Base-by-base conservation (phyloP, 331 rosid species). In the Malus hybrid region DNA sequence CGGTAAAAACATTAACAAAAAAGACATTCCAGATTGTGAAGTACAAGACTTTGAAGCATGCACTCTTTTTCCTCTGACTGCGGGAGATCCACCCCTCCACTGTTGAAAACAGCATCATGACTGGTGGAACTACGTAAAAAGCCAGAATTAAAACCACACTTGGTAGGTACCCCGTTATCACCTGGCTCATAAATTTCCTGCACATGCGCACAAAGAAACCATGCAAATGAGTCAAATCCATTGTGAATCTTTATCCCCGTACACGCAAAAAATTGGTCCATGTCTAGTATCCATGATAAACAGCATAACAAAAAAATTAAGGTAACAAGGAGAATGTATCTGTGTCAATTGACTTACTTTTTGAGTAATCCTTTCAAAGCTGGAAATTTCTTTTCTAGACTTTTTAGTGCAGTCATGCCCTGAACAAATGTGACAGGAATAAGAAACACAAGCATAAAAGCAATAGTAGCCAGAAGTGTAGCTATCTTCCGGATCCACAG, bases 1-100 rank as follows among this genome's bases (percentile, higher is more conserved):
- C 99, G 2, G 99, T 81, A 76, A 92, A 90, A 72, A 92, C 81
- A 77, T 95, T 92, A 65, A 90, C 90, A 57, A 92, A 93, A 83
- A 95, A 95, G 66, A 92, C 98, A 81, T 95, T 95, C 98, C 99
- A 95, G 80, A 95, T 92, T 34, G 87, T 84, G 88, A 95, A 95
- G 84, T 73, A 89, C 82, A 95, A 84, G 74, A 95, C 86, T 90
- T 95, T 92, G 87, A 65, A 64, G 88, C 98, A 90, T n/a, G 98
- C 98, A 80, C 98, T 90, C 85, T 70, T 89, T 83, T 95, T 95
- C 88, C 97, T 89, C 76, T 79, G 81, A 77, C 99, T 89, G 65
- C 99, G 97, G 31, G 99, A 95, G 83, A 92, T 78, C 71, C 85
- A 79, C 29, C 99, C 99, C 84, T 95, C 99, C 79, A 88, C 67